A percentile compares a stretch with the other conserved stretches of the same genome.
phyloP scores from a whole-genome alignment of 2,329 filamentous ascomycete species.

The Sporothrix brunneoviolacea region DNA sequence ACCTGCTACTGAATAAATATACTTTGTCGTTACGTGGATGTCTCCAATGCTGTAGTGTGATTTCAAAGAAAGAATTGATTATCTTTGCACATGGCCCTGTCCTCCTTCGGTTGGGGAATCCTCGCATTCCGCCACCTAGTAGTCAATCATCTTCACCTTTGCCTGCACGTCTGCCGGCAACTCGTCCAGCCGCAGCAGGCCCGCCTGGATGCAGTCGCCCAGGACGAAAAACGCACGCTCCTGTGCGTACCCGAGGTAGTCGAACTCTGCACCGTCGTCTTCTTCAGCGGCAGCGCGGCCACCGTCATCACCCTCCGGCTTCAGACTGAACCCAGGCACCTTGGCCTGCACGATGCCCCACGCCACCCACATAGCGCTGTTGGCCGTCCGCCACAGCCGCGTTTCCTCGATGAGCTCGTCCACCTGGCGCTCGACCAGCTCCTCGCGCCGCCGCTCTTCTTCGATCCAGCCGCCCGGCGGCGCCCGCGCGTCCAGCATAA shows the following conservation, averaged over 20 bases:
- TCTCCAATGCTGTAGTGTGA: too few species aligned
- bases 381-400: conserved; percentile 77
- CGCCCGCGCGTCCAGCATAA: conserved; percentile 74
- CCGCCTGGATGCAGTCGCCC: conserved; percentile 77
- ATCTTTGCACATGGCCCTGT: too few species aligned
- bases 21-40: too few species aligned
- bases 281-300: conserved; percentile 18
- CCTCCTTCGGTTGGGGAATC: too few species aligned
- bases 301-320: conserved; percentile 34
- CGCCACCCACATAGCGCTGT: conserved; percentile 84
- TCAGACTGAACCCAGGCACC: conserved; percentile 51
- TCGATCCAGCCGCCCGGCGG: conserved; percentile 51
- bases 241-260: conserved; percentile 88
- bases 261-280: conserved; percentile 54
- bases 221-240: conserved; percentile 90
- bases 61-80: too few species aligned
- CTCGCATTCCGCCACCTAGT: not conserved
- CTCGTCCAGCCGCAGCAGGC: conserved; percentile 67
- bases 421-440: conserved; percentile 60
- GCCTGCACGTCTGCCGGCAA: conserved; percentile 60
- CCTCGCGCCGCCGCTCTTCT: conserved; percentile 56
- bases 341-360: conserved; percentile 97
- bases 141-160: conserved; percentile 64
- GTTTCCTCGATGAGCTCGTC: conserved; percentile 70
- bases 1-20: too few species aligned